A percentile compares a stretch with the other conserved stretches of the same genome.
These are phyloP conservation scores for Trichoderma atroviride DNA, from an alignment of 2,329 filamentous ascomycete species.

Conservation along the genomic window DNA sequence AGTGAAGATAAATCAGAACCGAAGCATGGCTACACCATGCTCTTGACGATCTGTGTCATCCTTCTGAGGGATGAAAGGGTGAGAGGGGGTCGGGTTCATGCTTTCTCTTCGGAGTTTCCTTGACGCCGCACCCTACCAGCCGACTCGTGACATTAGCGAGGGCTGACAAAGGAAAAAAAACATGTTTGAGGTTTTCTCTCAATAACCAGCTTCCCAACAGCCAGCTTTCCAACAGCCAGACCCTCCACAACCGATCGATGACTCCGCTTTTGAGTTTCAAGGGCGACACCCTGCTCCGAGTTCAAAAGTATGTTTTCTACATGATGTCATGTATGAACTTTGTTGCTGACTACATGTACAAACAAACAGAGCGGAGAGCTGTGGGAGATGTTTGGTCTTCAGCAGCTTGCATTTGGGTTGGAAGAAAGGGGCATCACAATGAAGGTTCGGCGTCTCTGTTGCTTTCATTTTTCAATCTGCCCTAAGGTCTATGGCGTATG, in stretches of 20 bases:
- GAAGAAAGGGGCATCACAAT: background rate
- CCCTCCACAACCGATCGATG: background rate
- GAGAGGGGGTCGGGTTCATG: conserved; percentile 9
- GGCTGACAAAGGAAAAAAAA: background rate
- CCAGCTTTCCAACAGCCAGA: background rate
- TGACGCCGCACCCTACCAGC: background rate
- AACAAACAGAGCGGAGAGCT: background rate
- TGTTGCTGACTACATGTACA: background rate
- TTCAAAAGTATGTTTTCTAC: background rate
- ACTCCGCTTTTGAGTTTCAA: background rate
- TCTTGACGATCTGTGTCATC: background rate
- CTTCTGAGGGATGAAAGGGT: conserved; percentile 6
- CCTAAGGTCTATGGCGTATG: background rate
- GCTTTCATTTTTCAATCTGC: background rate
- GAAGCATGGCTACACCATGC: background rate
- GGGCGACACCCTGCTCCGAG: background rate
- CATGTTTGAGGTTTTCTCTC: background rate
- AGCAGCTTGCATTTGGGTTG: background rate
- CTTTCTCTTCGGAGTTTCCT: conserved; percentile 20
- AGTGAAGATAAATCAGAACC: background rate
- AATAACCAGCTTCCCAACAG: background rate
- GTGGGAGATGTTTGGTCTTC: background rate
- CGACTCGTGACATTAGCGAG: background rate
- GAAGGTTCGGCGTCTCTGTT: background rate
- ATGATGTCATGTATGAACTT: background rate